A percentile compares a stretch with the other conserved stretches of the same genome.
These are phyloP conservation scores for Ophiostoma australiae DNA, from an alignment of 2,329 filamentous ascomycete genomes.

Conservation along the genomic window DNA sequence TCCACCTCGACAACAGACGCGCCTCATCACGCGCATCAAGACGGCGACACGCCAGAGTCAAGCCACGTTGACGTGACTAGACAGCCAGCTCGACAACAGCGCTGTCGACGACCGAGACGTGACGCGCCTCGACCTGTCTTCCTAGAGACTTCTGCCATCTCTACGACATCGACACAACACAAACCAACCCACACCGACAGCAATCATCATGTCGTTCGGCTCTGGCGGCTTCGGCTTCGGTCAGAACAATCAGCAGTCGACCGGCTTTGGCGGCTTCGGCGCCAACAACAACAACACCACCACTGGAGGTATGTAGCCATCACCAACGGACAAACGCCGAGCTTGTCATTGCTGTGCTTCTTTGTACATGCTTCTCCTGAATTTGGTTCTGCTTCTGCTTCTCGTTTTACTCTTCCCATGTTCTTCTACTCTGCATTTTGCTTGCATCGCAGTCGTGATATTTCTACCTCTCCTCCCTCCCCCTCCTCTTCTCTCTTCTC, in stretches of 20 bases:
- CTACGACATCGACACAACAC: neutral
- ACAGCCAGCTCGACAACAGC: neutral
- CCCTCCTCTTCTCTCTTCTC: neutral
- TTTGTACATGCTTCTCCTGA: conserved; percentile 18
- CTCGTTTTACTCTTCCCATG: neutral
- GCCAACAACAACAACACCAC: conserved; percentile 37
- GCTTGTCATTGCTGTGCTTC: neutral
- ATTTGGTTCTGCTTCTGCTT: neutral
- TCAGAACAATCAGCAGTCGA: conserved; percentile 38
- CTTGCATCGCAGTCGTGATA: conserved; percentile 12
- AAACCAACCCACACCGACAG: neutral
- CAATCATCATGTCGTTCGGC: conserved; percentile 47
- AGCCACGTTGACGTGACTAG: no score
- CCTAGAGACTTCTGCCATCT: neutral
- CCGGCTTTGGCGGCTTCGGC: conserved; percentile 56
- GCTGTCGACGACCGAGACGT: neutral
- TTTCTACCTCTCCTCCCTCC: neutral
- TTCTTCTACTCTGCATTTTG: neutral
- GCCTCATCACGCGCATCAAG: no score
- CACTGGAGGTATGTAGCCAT: conserved; percentile 44
- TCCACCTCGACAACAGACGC: no score
- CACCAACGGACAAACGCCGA: neutral
- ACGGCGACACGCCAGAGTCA: no score
- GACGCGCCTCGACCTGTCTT: neutral
- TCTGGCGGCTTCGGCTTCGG: conserved; percentile 55